Evolutionary conservation across 1,284 basidiomycete species (phyloP).

Genomic region (Melampsora medusae): DNA sequence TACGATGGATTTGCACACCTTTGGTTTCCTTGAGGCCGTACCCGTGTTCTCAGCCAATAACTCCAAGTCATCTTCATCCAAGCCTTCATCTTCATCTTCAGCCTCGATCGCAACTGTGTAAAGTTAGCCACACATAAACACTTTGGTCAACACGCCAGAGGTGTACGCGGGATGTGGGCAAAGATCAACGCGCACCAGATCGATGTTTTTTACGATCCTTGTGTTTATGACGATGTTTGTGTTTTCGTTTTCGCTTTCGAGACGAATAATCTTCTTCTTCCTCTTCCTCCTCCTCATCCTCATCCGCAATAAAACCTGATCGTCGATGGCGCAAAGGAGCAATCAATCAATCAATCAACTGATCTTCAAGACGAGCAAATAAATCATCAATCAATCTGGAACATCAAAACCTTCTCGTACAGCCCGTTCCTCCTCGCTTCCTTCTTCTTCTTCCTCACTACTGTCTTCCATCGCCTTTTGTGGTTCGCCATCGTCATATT

Average conservation of each 20-base stretch:
- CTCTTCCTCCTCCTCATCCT: slow-evolving; percentile 43
- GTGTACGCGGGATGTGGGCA: not conserved
- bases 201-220: slow-evolving; percentile 43
- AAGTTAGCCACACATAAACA: not conserved
- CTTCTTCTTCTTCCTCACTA: slow-evolving; percentile 45
- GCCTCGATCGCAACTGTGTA: slow-evolving; percentile 25
- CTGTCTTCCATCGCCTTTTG: slow-evolving; percentile 37
- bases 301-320: slow-evolving; percentile 44
- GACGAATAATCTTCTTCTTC: slow-evolving; percentile 25
- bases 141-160: not conserved
- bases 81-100: slow-evolving; percentile 63
- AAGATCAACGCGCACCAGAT: slow-evolving; percentile 21
- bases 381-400: not conserved
- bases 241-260: slow-evolving; percentile 38
- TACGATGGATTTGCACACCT: slow-evolving; percentile 32
- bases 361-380: not conserved
- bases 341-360: not conserved
- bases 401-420: slow-evolving; percentile 34
- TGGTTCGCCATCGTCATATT: slow-evolving; percentile 22
- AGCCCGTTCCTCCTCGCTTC: slow-evolving; percentile 44
- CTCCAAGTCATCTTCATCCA: slow-evolving; percentile 94
- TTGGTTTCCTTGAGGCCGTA: slow-evolving; percentile 54
- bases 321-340: not conserved
- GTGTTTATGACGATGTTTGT: slow-evolving; percentile 35
- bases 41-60: slow-evolving; percentile 93